Evolutionary conservation across 1,284 basidiomycete species (phyloP), one percentile per base, ranked within the genome.

Genomic region (Entoloma clypeatum): DNA sequence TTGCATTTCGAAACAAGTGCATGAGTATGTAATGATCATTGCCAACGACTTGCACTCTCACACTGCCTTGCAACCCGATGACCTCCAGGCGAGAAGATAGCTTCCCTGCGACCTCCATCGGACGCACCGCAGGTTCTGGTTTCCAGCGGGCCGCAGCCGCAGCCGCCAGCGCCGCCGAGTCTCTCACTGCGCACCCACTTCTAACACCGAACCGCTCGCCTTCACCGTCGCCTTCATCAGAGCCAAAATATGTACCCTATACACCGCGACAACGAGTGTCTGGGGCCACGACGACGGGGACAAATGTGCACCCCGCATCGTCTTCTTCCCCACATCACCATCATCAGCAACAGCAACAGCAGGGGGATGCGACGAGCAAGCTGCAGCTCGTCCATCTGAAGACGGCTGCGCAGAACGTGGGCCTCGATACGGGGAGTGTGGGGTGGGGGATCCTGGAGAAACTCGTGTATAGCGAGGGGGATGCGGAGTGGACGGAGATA

Each of bases 381-480:
- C 62, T 90, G 5, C 87, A 92, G 57, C 63, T 89, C 13, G 83
- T 89, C 65, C 85, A 82, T 55, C 67, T 93, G 44, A 92, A 88
- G 62, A 80, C 87, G 1, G 81, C 82, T 2, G 84, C 81, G 1
- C 90, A 93, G 61, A 68, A 68, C 44, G 72, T 88, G 13, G 88
- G 88, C 1, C 63, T 91, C 32, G 83, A 81, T 43, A 72, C 74
- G 17, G 74, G 71, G 14, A 84, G 78, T 43, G 64, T 88, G 31
- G 91, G 91, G 1, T 92, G 88, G 88, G 78, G 78, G 13, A 88
- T 94, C 36, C 67, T 93, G 33, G 90, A 94, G 62, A 79, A 77
- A 48, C 68, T 94, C 16, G 75, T 85, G 4, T 44, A 56, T 9
- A 82, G 86, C 48, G 75, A 73, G 2, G 80, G 85, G 47, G 62